These are phyloP conservation scores for Diaporthe sp. DNA, from an alignment of 2,329 filamentous ascomycete genomes.

Conservation along the genomic window DNA sequence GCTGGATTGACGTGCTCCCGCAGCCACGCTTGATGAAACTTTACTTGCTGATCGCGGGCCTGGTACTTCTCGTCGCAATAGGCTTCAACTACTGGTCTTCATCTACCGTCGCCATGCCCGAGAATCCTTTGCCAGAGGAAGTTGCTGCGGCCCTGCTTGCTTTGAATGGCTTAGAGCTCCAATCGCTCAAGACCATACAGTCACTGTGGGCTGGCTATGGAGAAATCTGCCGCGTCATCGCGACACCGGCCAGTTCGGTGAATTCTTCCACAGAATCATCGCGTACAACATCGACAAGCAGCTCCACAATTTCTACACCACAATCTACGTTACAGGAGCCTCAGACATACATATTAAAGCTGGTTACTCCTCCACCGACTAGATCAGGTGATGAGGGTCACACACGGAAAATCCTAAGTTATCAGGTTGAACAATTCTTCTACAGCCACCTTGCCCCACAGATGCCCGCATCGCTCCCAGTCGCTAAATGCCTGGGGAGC, in stretches of 20 bases:
- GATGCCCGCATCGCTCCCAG: slow-evolving; percentile 54
- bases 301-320: slow-evolving; percentile 17
- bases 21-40: neutral
- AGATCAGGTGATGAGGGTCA: slow-evolving; percentile 67
- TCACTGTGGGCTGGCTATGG: slow-evolving; percentile 64
- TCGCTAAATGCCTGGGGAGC: slow-evolving; percentile 62
- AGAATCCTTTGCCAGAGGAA: neutral
- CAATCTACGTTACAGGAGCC: slow-evolving; percentile 39
- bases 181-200: slow-evolving; percentile 52
- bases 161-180: slow-evolving; percentile 38
- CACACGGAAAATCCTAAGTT: slow-evolving; percentile 73
- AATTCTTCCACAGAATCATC: neutral
- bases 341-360: slow-evolving; percentile 66
- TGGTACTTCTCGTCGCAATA: slow-evolving; percentile 1
- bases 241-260: slow-evolving; percentile 42
- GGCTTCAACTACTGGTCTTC: neutral
- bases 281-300: neutral
- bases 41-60: neutral
- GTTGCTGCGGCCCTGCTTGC: slow-evolving; percentile 26
- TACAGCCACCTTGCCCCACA: slow-evolving; percentile 66
- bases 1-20: neutral
- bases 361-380: slow-evolving; percentile 46
- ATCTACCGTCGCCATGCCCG: neutral
- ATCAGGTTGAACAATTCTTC: slow-evolving; percentile 75
- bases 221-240: slow-evolving; percentile 65